phyloP scores from a whole-genome alignment of 345 rosid genomes.

The Populus euphratica region DNA sequence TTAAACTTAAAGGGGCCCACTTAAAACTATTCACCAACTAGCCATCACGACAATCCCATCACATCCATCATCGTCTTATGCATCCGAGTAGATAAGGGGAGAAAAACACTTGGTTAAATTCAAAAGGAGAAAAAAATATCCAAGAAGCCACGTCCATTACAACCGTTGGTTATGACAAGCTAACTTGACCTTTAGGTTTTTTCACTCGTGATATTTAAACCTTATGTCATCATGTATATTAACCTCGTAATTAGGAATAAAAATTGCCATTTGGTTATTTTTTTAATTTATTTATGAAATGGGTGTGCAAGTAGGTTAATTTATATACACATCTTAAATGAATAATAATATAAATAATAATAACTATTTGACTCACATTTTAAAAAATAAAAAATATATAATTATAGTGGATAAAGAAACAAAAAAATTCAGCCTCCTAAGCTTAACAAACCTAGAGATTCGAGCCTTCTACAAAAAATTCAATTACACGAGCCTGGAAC shows the following conservation, averaged over 20 bases:
- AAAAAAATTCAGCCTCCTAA: no score
- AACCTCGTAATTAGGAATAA: neutral
- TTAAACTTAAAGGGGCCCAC: neutral
- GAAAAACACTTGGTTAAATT: neutral
- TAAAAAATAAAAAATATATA: no score
- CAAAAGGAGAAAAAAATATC: neutral
- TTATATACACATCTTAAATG: no score
- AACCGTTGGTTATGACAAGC: neutral
- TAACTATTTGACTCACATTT: no score
- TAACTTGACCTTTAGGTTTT: constrained; percentile 22
- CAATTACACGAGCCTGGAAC: no score
- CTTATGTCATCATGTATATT: neutral
- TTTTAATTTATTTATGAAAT: neutral
- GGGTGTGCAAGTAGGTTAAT: no score
- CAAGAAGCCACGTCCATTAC: neutral
- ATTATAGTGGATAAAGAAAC: no score
- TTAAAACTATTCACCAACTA: neutral
- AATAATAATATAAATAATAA: no score
- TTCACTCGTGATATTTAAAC: neutral
- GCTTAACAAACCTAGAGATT: no score
- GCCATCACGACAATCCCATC: neutral
- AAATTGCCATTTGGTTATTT: constrained; percentile 7
- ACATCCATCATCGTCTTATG: neutral
- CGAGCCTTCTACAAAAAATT: no score
- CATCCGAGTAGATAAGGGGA: neutral